A percentile compares a stretch with the other conserved stretches of the same genome.
Evolutionary conservation across 768 basidiomycete species (phyloP).

Genomic region (Phallus indusiatus): DNA sequence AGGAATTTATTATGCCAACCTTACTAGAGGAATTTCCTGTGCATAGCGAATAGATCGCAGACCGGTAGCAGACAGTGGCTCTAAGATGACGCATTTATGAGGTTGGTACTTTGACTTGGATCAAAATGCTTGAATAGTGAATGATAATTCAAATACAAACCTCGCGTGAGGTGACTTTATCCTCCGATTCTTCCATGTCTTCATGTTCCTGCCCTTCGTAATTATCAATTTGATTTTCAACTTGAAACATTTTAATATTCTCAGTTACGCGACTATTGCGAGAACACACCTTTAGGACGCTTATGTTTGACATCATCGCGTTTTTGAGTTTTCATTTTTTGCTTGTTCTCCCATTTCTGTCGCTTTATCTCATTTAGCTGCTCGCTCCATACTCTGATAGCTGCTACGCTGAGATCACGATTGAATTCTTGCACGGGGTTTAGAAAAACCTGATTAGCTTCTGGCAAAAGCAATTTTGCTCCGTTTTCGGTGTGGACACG

Average conservation of each 20-base stretch:
- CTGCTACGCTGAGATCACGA: conserved; percentile 84
- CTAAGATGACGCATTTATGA: conserved; percentile 70
- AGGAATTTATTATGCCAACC: conserved; percentile 35
- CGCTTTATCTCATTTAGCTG: conserved; percentile 53
- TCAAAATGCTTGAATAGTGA: not conserved
- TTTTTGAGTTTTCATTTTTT: conserved; percentile 38
- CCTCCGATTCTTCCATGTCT: not conserved
- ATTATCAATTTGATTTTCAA: too few relatives aligned
- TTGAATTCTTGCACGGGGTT: conserved; percentile 99
- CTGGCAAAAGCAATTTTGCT: conserved; percentile 68
- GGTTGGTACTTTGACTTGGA: conserved; percentile 37
- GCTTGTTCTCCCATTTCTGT: conserved; percentile 44
- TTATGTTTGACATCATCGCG: conserved; percentile 29
- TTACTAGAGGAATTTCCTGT: conserved; percentile 87
- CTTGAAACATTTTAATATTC: too few relatives aligned
- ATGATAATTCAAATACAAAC: not conserved
- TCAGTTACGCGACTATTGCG: too few relatives aligned
- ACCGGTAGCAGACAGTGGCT: conserved; percentile 93
- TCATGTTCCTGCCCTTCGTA: not conserved
- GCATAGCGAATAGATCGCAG: conserved; percentile 94
- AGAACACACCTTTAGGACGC: conserved; percentile 32
- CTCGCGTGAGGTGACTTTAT: not conserved
- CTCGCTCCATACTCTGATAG: conserved; percentile 85
- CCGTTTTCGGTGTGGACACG: conserved; percentile 75
- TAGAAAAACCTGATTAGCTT: conserved; percentile 76